Percentiles rank a stretch among this genome's conserved stretches.
Evolutionary conservation across 306 rosid species (phyloP).

Genomic region (Sicyos edulis): DNA sequence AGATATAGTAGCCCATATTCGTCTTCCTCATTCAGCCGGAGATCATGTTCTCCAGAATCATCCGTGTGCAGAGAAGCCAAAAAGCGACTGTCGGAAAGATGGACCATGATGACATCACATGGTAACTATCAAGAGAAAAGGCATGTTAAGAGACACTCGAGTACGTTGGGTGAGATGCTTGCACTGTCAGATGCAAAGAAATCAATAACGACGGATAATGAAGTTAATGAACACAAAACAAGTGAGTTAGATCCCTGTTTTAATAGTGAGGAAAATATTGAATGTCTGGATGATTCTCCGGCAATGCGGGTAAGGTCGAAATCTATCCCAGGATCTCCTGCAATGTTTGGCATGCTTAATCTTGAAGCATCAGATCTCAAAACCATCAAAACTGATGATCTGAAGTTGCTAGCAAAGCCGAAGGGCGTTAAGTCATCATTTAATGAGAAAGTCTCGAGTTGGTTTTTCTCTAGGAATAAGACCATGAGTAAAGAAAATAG

Average conservation of each 20-base stretch:
- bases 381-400: conserved; percentile 31
- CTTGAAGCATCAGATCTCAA: conserved; percentile 46
- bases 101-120: conserved; percentile 66
- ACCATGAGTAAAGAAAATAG: conserved; percentile 58
- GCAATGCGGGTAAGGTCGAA: conserved; percentile 57
- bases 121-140: conserved; percentile 55
- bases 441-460: conserved; percentile 79
- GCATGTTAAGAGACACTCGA: conserved; percentile 44
- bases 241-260: conserved; percentile 41
- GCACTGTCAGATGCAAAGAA: conserved; percentile 70
- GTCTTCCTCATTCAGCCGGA: conserved; percentile 53
- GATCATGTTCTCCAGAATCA: conserved; percentile 79
- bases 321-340: conserved; percentile 55
- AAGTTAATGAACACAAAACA: conserved; percentile 36
- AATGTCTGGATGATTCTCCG: conserved; percentile 34
- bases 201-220: conserved; percentile 34
- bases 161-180: conserved; percentile 94
- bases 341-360: conserved; percentile 35
- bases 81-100: conserved; percentile 89
- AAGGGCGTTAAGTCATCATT: conserved; percentile 66
- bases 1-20: conserved; percentile 56
- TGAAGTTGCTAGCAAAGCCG: conserved; percentile 48
- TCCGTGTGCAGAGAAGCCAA: conserved; percentile 88
- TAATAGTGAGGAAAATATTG: conserved; percentile 39
- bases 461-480: conserved; percentile 74